Percentiles rank a stretch among this genome's conserved stretches.
These are phyloP conservation scores for Tetrahymena elliotti DNA, from an alignment of 73 alveolate genomes.

Conservation along the genomic window DNA sequence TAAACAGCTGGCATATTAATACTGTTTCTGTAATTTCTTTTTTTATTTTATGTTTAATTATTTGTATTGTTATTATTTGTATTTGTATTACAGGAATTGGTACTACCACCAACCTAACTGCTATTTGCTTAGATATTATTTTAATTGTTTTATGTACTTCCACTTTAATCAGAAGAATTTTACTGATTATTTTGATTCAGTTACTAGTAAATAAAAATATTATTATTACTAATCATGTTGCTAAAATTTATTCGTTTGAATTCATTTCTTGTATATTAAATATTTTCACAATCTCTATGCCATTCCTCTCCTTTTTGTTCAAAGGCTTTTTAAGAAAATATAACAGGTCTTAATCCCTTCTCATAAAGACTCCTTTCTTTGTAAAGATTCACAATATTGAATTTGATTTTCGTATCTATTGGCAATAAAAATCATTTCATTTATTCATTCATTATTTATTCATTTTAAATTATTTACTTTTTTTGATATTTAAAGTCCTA, in stretches of 20 bases:
- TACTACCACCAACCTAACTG: background rate
- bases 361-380: conserved; percentile 50
- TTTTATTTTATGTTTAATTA: background rate
- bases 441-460: too few relatives aligned
- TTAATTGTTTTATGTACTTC: background rate
- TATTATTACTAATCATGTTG: background rate
- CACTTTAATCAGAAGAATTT: background rate
- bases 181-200: background rate
- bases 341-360: conserved; percentile 52
- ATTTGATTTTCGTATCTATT: conserved; percentile 34
- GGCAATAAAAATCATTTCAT: background rate
- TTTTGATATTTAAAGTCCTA: conserved; percentile 38
- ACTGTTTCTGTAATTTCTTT: background rate
- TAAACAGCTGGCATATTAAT: conserved; percentile 1
- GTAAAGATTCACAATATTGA: conserved; percentile 48
- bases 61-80: background rate
- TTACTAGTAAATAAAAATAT: background rate
- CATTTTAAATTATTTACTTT: background rate
- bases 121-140: background rate
- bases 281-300: conserved; percentile 3
- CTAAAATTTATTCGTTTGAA: background rate
- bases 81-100: background rate
- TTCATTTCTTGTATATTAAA: background rate
- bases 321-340: conserved; percentile 32
- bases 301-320: background rate